A percentile compares a stretch with the other conserved stretches of the same genome.
Evolutionary conservation across 1,139 yeast genomes (phyloP).

Genomic region (Geotrichum aggregatum): DNA sequence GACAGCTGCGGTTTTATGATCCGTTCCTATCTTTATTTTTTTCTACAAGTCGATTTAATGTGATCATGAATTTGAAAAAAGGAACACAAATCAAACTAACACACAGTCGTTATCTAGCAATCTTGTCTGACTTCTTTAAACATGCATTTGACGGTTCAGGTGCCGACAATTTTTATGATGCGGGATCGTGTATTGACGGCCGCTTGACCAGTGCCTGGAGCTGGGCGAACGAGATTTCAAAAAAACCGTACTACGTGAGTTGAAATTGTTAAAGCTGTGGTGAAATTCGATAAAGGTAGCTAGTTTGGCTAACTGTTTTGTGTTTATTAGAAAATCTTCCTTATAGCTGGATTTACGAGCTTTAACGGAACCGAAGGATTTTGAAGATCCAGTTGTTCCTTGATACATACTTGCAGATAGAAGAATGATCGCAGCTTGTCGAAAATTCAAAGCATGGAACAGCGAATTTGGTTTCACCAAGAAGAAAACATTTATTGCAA

Average conservation of each 20-base stretch:
- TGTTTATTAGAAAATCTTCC: constrained; percentile 44
- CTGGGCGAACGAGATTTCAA: constrained; percentile 64
- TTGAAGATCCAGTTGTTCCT: constrained; percentile 18
- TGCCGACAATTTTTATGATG: constrained; percentile 71
- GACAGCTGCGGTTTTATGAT: no score
- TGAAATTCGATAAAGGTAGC: no score
- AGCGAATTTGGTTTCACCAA: background rate
- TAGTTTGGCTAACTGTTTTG: background rate
- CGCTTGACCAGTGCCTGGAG: constrained; percentile 75
- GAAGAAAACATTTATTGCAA: background rate
- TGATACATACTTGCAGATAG: no score
- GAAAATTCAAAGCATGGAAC: background rate
- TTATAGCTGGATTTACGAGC: constrained; percentile 69
- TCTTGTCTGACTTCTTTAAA: constrained; percentile 62
- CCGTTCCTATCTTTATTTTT: background rate
- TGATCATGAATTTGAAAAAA: no score
- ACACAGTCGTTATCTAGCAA: constrained; percentile 35
- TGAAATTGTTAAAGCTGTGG: no score
- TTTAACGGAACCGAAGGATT: constrained; percentile 66
- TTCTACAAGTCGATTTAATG: no score
- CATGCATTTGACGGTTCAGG: constrained; percentile 77
- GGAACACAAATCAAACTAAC: background rate
- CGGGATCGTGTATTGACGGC: constrained; percentile 78
- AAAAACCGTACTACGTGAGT: constrained; percentile 51
- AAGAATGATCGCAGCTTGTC: background rate